Conservation (phyloP, 805 yeast species). For the Jamesozyma rosinii region DNA sequence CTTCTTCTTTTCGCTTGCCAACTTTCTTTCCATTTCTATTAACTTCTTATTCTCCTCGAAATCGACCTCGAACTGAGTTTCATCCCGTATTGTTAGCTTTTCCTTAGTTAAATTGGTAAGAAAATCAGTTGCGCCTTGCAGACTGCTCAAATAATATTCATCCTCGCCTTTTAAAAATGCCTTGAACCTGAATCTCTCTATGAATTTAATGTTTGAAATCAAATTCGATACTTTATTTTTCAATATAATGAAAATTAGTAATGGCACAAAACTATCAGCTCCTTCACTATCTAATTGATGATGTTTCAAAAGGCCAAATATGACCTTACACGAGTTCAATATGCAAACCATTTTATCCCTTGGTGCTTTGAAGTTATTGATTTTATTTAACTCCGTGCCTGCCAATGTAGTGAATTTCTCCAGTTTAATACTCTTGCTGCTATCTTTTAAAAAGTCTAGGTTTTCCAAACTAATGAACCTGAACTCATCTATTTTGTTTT, state of each 20-base stretch:
- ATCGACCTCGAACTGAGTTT: slow-evolving; percentile 48
- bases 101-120: slow-evolving; percentile 50
- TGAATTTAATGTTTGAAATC: slow-evolving; percentile 73
- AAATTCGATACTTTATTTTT: slow-evolving; percentile 56
- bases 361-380: slow-evolving; percentile 82
- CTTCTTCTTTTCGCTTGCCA: not conserved
- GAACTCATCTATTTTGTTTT: slow-evolving; percentile 48
- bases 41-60: slow-evolving; percentile 36
- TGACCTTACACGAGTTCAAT: slow-evolving; percentile 83
- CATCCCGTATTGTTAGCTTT: slow-evolving; percentile 51
- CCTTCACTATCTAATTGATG: slow-evolving; percentile 61
- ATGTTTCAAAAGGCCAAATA: slow-evolving; percentile 76
- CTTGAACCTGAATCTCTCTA: slow-evolving; percentile 72
- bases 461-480: slow-evolving; percentile 67
- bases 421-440: slow-evolving; percentile 30
- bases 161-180: slow-evolving; percentile 80
- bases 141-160: slow-evolving; percentile 81
- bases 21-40: not conserved
- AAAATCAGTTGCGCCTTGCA: slow-evolving; percentile 81
- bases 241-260: slow-evolving; percentile 69
- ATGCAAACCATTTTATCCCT: slow-evolving; percentile 89
- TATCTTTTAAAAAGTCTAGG: slow-evolving; percentile 58
- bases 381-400: slow-evolving; percentile 61
- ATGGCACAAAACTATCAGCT: slow-evolving; percentile 91
- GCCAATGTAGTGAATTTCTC: slow-evolving; percentile 57